Evolutionary conservation across 345 rosid genomes (phyloP).

Genomic region (Rubroshorea leprosula): DNA sequence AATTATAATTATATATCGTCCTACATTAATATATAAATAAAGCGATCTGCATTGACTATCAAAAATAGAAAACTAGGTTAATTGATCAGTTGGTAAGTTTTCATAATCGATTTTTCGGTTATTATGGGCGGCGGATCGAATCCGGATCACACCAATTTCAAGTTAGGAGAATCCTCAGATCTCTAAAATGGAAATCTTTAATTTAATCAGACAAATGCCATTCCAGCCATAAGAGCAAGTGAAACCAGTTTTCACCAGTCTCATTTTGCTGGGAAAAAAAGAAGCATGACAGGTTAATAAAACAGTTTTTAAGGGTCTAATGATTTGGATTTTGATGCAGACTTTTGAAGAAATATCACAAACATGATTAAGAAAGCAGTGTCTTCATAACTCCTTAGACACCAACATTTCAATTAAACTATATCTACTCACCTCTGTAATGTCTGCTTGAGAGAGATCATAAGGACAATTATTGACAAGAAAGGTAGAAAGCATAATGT

Average conservation of each 20-base stretch:
- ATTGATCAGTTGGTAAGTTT: too few relatives aligned
- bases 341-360: slow-evolving; percentile 11
- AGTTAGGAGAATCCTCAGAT: too few relatives aligned
- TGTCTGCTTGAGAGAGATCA: slow-evolving; percentile 13
- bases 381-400: slow-evolving; percentile 14
- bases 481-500: not conserved
- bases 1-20: too few relatives aligned
- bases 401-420: slow-evolving; percentile 28
- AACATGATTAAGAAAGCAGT: slow-evolving; percentile 30
- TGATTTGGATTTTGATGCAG: slow-evolving; percentile 21
- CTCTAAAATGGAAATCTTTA: too few relatives aligned
- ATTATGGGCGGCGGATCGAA: too few relatives aligned
- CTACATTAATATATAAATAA: too few relatives aligned
- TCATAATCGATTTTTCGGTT: too few relatives aligned
- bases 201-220: too few relatives aligned
- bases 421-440: slow-evolving; percentile 12
- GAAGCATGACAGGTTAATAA: slow-evolving; percentile 8
- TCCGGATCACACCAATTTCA: too few relatives aligned
- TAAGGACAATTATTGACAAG: slow-evolving; percentile 21
- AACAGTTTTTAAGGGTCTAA: slow-evolving; percentile 6
- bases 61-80: too few relatives aligned
- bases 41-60: too few relatives aligned
- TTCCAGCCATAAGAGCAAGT: too few relatives aligned
- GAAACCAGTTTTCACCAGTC: not conserved
- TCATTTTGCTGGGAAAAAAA: slow-evolving; percentile 9